phyloP scores from a whole-genome alignment of 805 yeast species.

The Ogataea saltuana region DNA sequence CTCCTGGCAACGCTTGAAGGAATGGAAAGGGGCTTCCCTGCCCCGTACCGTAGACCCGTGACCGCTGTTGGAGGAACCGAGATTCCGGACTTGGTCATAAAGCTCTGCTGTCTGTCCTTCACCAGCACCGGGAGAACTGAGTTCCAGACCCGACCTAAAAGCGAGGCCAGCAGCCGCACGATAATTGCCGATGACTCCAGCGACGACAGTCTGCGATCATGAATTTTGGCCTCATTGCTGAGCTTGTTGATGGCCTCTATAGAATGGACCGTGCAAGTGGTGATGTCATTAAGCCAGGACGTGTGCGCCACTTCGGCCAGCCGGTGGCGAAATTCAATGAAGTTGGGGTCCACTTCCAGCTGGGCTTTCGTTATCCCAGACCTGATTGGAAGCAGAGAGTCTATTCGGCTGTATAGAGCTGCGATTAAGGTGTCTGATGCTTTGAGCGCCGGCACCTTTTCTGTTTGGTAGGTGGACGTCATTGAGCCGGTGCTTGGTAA shows the following conservation, averaged over 20 bases:
- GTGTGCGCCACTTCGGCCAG: slow-evolving; percentile 35
- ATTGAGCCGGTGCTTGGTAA: not conserved
- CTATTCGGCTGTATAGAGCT: slow-evolving; percentile 38
- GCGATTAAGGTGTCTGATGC: slow-evolving; percentile 34
- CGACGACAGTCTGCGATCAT: slow-evolving; percentile 30
- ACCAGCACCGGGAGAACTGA: slow-evolving; percentile 2
- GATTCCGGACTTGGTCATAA: slow-evolving; percentile 11
- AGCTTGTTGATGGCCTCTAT: slow-evolving; percentile 32
- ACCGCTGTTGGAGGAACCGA: slow-evolving; percentile 13
- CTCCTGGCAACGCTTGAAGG: slow-evolving; percentile 11
- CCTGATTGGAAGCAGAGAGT: slow-evolving; percentile 37
- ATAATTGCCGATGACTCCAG: slow-evolving; percentile 39
- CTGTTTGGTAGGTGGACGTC: slow-evolving; percentile 3
- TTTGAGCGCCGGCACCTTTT: slow-evolving; percentile 1
- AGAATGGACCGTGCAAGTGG: slow-evolving; percentile 28
- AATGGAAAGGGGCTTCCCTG: slow-evolving; percentile 19
- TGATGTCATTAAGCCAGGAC: slow-evolving; percentile 32
- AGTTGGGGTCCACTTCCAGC: slow-evolving; percentile 39
- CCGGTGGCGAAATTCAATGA: slow-evolving; percentile 36
- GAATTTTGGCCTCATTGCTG: slow-evolving; percentile 22
- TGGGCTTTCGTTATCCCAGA: slow-evolving; percentile 38
- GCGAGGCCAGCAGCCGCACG: slow-evolving; percentile 41
- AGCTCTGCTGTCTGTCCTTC: not conserved
- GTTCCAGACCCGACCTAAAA: slow-evolving; percentile 26
- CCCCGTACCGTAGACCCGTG: slow-evolving; percentile 7